Conservation (phyloP, 2,329 filamentous ascomycete genomes). For the Proliferodiscus dingleyae region DNA sequence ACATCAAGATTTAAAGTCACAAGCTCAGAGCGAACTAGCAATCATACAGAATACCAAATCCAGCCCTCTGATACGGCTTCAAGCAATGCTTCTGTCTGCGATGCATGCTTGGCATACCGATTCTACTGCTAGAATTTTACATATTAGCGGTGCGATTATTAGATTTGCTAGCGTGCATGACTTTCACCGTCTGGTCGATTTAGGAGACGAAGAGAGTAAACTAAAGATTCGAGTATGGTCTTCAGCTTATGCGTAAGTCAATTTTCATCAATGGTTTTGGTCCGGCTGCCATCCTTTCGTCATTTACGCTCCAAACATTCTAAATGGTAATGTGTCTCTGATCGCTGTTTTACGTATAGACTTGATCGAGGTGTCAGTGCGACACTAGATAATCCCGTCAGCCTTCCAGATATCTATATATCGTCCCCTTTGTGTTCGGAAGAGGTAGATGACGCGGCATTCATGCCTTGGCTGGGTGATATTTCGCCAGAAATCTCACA, state of each 20-base stretch:
- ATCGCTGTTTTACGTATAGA: too few relatives aligned
- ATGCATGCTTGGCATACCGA: slow-evolving; percentile 16
- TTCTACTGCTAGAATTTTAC: slow-evolving; percentile 6
- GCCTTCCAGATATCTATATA: slow-evolving; percentile 13
- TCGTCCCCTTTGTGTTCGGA: slow-evolving; percentile 9
- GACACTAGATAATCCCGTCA: slow-evolving; percentile 11
- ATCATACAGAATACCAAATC: too few relatives aligned
- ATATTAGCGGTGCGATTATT: slow-evolving; percentile 12
- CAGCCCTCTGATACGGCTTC: slow-evolving; percentile 5
- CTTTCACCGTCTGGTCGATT: slow-evolving; percentile 8
- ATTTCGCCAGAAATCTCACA: not conserved
- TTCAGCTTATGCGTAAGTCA: slow-evolving; percentile 14
- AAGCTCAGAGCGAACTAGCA: too few relatives aligned
- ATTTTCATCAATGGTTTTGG: too few relatives aligned
- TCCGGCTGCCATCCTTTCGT: not conserved
- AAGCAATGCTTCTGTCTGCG: slow-evolving; percentile 14
- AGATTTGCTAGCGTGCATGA: slow-evolving; percentile 11
- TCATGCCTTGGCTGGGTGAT: slow-evolving; percentile 10
- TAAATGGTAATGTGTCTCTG: too few relatives aligned
- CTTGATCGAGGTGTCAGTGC: slow-evolving; percentile 11
- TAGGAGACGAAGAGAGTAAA: slow-evolving; percentile 5
- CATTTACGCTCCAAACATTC: too few relatives aligned
- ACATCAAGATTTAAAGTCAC: too few relatives aligned
- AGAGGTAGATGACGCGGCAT: not conserved
- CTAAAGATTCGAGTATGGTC: slow-evolving; percentile 13